phyloP scores from a whole-genome alignment of 306 rosid species.

The Cyamopsis tetragonoloba region DNA sequence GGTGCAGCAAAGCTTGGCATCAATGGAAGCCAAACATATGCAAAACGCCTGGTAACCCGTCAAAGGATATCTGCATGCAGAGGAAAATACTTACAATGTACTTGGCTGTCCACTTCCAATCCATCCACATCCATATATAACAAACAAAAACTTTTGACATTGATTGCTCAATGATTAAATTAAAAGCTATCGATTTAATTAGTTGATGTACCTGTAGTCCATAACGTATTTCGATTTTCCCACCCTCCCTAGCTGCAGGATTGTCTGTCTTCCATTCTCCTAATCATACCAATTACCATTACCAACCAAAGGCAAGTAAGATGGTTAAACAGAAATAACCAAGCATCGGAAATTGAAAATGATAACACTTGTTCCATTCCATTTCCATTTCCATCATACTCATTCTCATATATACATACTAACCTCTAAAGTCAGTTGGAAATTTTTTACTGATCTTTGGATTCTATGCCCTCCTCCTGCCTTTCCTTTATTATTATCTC shows the following conservation, averaged over 20 bases:
- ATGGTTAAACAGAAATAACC: too few relatives aligned
- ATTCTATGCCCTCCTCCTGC: constrained; percentile 57
- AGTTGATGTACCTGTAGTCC: constrained; percentile 79
- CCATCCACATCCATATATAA: too few relatives aligned
- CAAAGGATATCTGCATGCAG: constrained; percentile 72
- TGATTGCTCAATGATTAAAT: too few relatives aligned
- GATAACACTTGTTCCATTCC: too few relatives aligned
- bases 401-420: too few relatives aligned
- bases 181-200: constrained; percentile 1
- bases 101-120: background rate
- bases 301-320: constrained; percentile 23
- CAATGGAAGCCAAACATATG: constrained; percentile 83
- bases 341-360: too few relatives aligned
- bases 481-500: constrained; percentile 90
- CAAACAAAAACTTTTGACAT: too few relatives aligned
- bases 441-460: constrained; percentile 78
- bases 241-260: constrained; percentile 84
- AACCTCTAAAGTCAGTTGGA: constrained; percentile 89
- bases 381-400: too few relatives aligned
- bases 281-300: too few relatives aligned
- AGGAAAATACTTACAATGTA: constrained; percentile 15
- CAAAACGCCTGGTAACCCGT: constrained; percentile 97
- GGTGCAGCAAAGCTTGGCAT: constrained; percentile 81
- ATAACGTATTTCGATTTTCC: constrained; percentile 73
- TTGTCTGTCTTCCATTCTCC: constrained; percentile 79